Percentiles rank a stretch among this genome's conserved stretches.
These are phyloP conservation scores for Phytophthora tentaculata DNA, from an alignment of 352 stramenopile genomes.

Conservation along the genomic window DNA sequence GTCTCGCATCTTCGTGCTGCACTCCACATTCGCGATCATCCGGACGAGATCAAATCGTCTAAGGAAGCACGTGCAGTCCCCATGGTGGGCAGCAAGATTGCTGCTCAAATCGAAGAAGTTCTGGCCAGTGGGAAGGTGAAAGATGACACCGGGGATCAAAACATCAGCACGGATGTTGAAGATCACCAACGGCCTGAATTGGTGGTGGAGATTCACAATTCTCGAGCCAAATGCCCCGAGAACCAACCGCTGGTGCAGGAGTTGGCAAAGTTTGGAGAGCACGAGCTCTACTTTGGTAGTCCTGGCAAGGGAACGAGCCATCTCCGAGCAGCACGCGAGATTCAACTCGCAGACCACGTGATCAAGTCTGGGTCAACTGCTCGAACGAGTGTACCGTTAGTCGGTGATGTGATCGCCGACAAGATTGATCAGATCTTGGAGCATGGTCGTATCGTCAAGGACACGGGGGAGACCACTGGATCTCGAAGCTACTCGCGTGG, in stretches of 20 bases:
- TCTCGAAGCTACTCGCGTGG: slow-evolving; percentile 33
- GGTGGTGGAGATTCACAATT: slow-evolving; percentile 54
- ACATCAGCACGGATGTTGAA: slow-evolving; percentile 53
- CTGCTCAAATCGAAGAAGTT: slow-evolving; percentile 66
- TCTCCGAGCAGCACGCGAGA: slow-evolving; percentile 64
- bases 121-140: slow-evolving; percentile 55
- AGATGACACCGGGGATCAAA: slow-evolving; percentile 53
- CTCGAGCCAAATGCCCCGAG: slow-evolving; percentile 51
- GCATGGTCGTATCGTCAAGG: slow-evolving; percentile 68
- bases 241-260: slow-evolving; percentile 75
- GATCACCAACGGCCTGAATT: slow-evolving; percentile 48
- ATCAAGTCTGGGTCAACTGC: slow-evolving; percentile 62
- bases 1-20: slow-evolving; percentile 73
- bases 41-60: slow-evolving; percentile 51
- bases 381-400: slow-evolving; percentile 49
- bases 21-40: slow-evolving; percentile 60
- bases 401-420: slow-evolving; percentile 73
- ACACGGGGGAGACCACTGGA: slow-evolving; percentile 28
- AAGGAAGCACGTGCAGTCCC: slow-evolving; percentile 47
- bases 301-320: slow-evolving; percentile 75
- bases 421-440: slow-evolving; percentile 84
- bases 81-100: slow-evolving; percentile 67
- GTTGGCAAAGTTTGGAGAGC: slow-evolving; percentile 70
- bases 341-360: slow-evolving; percentile 56
- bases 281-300: slow-evolving; percentile 77